Base-by-base conservation (phyloP, 1,284 basidiomycete genomes). In the Ustilago hordei region DNA sequence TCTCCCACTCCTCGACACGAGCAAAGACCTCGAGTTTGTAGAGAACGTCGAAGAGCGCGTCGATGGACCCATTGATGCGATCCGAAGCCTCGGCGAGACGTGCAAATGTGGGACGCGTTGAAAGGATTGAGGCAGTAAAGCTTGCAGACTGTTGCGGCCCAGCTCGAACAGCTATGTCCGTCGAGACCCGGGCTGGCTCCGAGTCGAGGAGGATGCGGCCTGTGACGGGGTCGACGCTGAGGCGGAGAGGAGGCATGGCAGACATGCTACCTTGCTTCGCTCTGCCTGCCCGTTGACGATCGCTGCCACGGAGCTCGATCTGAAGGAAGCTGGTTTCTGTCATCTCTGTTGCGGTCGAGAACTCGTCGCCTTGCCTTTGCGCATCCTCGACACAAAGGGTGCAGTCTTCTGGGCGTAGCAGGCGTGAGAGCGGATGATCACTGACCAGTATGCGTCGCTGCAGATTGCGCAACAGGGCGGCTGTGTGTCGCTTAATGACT, bases 1-100 rank as follows among this genome's bases (percentile, higher is more conserved):
- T 59, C 65, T 85, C 84, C 68, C 84, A 69, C 19, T 83, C 81
- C 45, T 81, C 79, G 15, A 79, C 64, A 17, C 84, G 71, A 6
- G 75, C 77, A 54, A 68, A 66, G 43, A 74, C 66, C 15, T 78
- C 72, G 35, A 81, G 77, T 32, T 55, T 64, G 38, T 76, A 71
- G 8, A 82, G 64, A 8, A 78, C 66, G 12, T 78, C 74, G 19
- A 77, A 65, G 15, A 82, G 54, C 3, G 61, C 47, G 3, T 69
- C 71, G 45, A 81, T 59, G 19, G 70, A 69, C 32, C 41, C 59
- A 39, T 82, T 82, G 59, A 82, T 63, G 36, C 67, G 67, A 28
- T 75, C 73, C 2, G 77, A 70, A 35, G 80, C 69, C 38, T 81
- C 75, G 19, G 66, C 48, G 3, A 78, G 70, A 31, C 64, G 75